Evolutionary conservation across 768 basidiomycete species (phyloP).

Genomic region (Macrolepiota albuminosa): DNA sequence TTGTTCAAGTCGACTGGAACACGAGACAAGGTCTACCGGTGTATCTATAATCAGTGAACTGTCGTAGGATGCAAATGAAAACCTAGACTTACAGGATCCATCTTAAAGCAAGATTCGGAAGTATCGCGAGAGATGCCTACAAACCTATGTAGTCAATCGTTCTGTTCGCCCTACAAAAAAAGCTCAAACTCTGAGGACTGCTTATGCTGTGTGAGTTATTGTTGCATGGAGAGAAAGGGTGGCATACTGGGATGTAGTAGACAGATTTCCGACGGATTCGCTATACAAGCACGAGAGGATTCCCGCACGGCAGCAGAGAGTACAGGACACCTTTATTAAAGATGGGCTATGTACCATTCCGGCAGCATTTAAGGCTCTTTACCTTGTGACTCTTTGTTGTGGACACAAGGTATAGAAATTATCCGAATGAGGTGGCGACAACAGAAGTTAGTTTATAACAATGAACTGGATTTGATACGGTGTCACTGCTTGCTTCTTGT

Average conservation of each 20-base stretch:
- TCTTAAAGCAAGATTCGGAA: not conserved
- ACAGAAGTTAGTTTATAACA: not conserved
- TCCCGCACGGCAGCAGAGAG: too few species aligned
- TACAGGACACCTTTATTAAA: not conserved
- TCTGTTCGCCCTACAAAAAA: not conserved
- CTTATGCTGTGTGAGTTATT: not conserved
- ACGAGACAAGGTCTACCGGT: too few species aligned
- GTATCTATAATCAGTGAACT: not conserved
- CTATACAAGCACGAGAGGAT: not conserved
- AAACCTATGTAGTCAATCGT: not conserved
- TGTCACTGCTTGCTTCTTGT: not conserved
- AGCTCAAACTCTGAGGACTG: not conserved
- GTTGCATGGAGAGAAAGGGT: not conserved
- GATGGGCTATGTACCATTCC: too few species aligned
- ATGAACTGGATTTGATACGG: not conserved
- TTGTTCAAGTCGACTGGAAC: not conserved
- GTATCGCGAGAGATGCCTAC: not conserved
- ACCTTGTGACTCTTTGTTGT: not conserved
- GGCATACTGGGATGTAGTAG: not conserved
- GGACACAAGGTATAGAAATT: not conserved
- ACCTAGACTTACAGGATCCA: not conserved
- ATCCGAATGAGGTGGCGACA: not conserved
- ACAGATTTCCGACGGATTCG: not conserved
- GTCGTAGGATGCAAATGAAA: not conserved
- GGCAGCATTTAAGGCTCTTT: not conserved